phyloP scores from a whole-genome alignment of 2,329 filamentous ascomycete genomes.

The Fusarium duplospermum region DNA sequence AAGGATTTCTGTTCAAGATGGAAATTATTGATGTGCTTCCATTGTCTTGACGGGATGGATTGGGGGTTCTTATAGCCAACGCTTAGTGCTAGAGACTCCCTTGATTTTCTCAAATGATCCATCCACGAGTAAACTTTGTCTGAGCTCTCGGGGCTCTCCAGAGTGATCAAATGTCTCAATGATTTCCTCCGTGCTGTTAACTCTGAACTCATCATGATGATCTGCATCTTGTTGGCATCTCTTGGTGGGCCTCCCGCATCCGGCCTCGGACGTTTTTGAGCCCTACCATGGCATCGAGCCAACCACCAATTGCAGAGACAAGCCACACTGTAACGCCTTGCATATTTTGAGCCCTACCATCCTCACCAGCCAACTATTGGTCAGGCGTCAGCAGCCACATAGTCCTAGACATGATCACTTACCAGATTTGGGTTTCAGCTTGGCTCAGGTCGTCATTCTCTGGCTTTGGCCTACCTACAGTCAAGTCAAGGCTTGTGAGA shows the following conservation, averaged over 20 bases:
- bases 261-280: background rate
- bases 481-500: background rate
- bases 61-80: background rate
- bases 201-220: background rate
- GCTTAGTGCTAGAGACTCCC: background rate
- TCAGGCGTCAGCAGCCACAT: background rate
- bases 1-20: accelerated
- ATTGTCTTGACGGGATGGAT: background rate
- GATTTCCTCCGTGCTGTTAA: background rate
- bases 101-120: background rate
- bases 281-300: background rate
- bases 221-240: background rate
- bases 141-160: background rate
- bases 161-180: background rate
- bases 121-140: no score
- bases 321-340: background rate
- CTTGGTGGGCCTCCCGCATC: background rate
- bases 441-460: background rate
- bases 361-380: background rate
- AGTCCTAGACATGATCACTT: background rate
- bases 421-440: background rate
- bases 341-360: constrained; percentile 10
- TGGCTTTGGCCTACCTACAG: background rate
- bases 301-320: background rate
- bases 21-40: background rate